A percentile compares a stretch with the other conserved stretches of the same genome.
Conservation (phyloP, 345 rosid species). For the Eucalyptus virginea region DNA sequence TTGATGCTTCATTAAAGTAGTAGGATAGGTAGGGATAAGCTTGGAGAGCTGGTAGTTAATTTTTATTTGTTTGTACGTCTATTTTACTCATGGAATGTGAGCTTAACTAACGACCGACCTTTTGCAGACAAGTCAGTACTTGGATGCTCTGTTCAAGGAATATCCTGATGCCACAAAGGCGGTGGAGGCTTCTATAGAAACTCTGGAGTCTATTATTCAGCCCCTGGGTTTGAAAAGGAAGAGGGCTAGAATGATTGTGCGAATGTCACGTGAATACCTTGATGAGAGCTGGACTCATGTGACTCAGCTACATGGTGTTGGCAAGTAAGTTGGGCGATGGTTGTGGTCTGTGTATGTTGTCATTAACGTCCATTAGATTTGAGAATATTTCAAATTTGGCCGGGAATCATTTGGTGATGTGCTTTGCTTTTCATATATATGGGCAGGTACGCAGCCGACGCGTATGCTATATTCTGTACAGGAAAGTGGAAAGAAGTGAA, state of each 20-base stretch:
- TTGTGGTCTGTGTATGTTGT: background rate
- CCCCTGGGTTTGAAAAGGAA: constrained; percentile 49
- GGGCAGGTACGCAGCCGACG: constrained; percentile 80
- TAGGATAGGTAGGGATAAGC: background rate
- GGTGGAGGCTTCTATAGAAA: constrained; percentile 15
- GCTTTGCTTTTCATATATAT: background rate
- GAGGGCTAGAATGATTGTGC: constrained; percentile 43
- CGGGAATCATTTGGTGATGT: background rate
- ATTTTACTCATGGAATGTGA: background rate
- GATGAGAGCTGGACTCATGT: constrained; percentile 67
- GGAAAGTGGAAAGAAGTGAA: constrained; percentile 64
- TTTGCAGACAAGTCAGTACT: constrained; percentile 32
- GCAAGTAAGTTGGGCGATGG: constrained; percentile 33
- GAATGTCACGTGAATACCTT: constrained; percentile 57
- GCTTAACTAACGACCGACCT: background rate
- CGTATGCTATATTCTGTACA: constrained; percentile 81
- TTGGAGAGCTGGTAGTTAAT: background rate
- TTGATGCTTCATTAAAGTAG: background rate
- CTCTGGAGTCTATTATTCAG: constrained; percentile 33
- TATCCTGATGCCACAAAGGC: constrained; percentile 69
- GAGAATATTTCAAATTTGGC: background rate
- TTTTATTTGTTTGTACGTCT: background rate
- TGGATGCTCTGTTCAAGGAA: constrained; percentile 32
- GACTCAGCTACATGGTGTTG: constrained; percentile 66
- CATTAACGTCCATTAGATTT: background rate